Conservation (phyloP, 495 filamentous ascomycete genomes). For the Arthonia radiata region DNA sequence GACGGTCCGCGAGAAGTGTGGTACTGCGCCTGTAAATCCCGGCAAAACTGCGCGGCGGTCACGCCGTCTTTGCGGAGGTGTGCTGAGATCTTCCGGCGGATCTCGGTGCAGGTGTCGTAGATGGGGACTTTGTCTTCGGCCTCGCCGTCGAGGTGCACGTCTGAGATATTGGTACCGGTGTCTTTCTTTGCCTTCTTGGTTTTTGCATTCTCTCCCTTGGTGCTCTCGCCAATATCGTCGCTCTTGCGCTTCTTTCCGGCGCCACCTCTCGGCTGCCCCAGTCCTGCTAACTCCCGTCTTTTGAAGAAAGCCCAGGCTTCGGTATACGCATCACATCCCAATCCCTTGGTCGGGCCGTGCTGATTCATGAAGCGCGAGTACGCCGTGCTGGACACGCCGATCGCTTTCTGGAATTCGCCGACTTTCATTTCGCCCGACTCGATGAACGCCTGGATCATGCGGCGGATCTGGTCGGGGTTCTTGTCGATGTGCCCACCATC, state of each 20-base stretch:
- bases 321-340: constrained; percentile 8
- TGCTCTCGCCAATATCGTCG: not conserved
- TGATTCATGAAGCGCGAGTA: constrained; percentile 15
- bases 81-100: constrained; percentile 27
- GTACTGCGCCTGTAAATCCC: constrained; percentile 17
- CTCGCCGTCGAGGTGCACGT: constrained; percentile 19
- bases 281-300: constrained; percentile 15
- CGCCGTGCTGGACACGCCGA: constrained; percentile 14
- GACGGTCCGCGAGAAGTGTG: constrained; percentile 5
- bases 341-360: constrained; percentile 5
- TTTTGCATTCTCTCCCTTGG: constrained; percentile 1
- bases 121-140: constrained; percentile 16
- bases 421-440: constrained; percentile 22
- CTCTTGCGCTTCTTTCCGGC: constrained; percentile 10
- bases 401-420: constrained; percentile 17
- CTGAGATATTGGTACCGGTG: constrained; percentile 12
- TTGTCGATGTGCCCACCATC: no score
- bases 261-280: no score
- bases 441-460: constrained; percentile 19
- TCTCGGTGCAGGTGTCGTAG: constrained; percentile 30
- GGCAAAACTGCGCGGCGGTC: constrained; percentile 26
- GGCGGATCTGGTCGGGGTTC: constrained; percentile 13
- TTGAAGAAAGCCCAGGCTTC: constrained; percentile 18
- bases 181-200: constrained; percentile 10
- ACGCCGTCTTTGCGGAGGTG: constrained; percentile 22